Conservation (phyloP, 148 eudicot genomes). For the Polygonum aviculare region DNA sequence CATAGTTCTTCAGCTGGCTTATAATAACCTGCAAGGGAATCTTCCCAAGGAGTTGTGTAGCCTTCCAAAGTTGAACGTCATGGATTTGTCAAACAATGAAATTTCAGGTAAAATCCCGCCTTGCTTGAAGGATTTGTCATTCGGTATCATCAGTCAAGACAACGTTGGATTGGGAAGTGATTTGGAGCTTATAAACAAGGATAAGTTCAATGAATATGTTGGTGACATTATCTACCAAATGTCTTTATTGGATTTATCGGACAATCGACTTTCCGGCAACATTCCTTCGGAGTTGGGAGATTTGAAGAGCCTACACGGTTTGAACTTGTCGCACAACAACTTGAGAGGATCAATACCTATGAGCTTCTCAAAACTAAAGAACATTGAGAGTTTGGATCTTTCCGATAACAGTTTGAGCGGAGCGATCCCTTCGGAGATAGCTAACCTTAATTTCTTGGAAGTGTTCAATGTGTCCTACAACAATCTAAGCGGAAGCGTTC, state of each 20-base stretch:
- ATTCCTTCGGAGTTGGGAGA: conserved; percentile 13
- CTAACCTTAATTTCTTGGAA: background rate
- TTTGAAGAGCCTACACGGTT: background rate
- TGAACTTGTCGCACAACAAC: conserved; percentile 16
- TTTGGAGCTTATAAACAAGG: conserved; percentile 11
- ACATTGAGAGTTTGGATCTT: conserved; percentile 20
- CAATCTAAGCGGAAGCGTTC: conserved; percentile 8
- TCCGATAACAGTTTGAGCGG: conserved; percentile 16
- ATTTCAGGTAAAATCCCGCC: conserved; percentile 13
- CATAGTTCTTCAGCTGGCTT: background rate
- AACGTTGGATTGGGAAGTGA: background rate
- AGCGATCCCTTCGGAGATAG: background rate
- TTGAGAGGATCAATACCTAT: conserved; percentile 12
- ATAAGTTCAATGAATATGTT: background rate
- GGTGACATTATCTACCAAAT: background rate
- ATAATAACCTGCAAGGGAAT: conserved; percentile 5
- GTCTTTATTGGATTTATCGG: conserved; percentile 15
- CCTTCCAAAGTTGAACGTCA: background rate
- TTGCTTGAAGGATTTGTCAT: conserved; percentile 10
- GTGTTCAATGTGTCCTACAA: conserved; percentile 16
- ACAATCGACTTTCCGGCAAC: conserved; percentile 9
- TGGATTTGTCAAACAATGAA: conserved; percentile 18
- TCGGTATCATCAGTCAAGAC: background rate
- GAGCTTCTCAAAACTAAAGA: conserved; percentile 2
- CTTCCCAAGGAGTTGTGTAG: conserved; percentile 5